Percentiles rank a stretch among this genome's conserved stretches.
phyloP scores from a whole-genome alignment of 306 rosid genomes.

The Luffa acutangula region DNA sequence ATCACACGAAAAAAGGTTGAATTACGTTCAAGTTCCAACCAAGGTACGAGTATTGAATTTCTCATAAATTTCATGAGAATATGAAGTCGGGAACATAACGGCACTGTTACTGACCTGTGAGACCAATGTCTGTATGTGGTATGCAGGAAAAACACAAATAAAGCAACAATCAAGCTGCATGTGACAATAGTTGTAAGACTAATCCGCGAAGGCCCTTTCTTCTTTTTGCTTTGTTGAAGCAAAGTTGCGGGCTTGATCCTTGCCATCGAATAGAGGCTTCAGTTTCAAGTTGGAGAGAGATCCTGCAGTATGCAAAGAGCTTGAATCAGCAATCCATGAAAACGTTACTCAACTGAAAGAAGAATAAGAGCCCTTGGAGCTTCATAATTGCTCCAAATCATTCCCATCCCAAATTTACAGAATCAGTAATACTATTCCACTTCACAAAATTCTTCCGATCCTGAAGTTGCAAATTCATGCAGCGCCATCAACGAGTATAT shows the following conservation, averaged over 20 bases:
- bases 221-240: slow-evolving; percentile 71
- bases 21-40: background rate
- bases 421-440: background rate
- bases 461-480: background rate
- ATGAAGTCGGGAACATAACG: background rate
- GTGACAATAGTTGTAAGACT: slow-evolving; percentile 28
- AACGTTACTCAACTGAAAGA: background rate
- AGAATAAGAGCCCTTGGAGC: background rate
- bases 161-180: slow-evolving; percentile 32
- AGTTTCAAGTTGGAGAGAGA: background rate
- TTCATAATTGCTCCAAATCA: background rate
- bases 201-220: slow-evolving; percentile 55
- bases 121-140: slow-evolving; percentile 45
- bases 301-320: no score
- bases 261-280: slow-evolving; percentile 35
- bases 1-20: background rate
- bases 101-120: slow-evolving; percentile 32
- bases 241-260: slow-evolving; percentile 69
- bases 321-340: no score
- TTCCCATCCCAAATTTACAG: background rate
- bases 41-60: background rate
- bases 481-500: background rate
- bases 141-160: slow-evolving; percentile 35
- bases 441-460: background rate
- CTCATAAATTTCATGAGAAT: background rate